phyloP scores from a whole-genome alignment of 495 filamentous ascomycete genomes.

The Tuber brumale region DNA sequence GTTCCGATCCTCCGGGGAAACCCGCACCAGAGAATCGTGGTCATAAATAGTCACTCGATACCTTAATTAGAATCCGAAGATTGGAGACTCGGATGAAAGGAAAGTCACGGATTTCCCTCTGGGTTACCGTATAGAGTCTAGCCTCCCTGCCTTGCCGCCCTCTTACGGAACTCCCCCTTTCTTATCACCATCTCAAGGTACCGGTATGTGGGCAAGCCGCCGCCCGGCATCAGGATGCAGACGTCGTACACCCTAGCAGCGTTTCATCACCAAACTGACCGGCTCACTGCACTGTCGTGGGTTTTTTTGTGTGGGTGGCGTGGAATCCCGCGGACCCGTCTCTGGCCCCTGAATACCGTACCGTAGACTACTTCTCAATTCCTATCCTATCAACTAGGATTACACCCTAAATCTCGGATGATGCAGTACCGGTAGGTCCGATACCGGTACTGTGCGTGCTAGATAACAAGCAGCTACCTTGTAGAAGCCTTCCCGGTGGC shows the following conservation, averaged over 20 bases:
- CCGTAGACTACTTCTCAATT: not conserved
- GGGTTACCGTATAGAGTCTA: not conserved
- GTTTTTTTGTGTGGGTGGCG: not conserved
- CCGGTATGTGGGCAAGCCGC: not conserved
- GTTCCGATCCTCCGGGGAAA: not conserved
- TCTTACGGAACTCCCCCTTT: not conserved
- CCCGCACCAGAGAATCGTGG: not conserved
- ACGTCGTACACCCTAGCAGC: not conserved
- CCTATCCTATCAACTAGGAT: not conserved
- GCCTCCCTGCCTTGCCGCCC: not conserved
- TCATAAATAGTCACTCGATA: not conserved
- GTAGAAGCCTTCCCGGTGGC: not conserved
- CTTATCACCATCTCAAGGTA: not conserved
- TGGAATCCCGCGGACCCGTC: not conserved
- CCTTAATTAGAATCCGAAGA: not conserved
- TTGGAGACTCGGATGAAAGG: not conserved
- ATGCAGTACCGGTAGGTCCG: not conserved
- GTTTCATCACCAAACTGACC: not conserved
- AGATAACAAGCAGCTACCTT: not conserved
- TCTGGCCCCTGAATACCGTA: not conserved
- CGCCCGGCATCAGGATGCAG: not conserved
- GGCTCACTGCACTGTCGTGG: not conserved
- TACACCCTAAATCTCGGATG: no score
- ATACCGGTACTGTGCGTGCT: not conserved
- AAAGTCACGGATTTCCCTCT: not conserved